Evolutionary conservation across 441 rosid genomes (phyloP).

Genomic region (Cnidoscolus chayamansa): DNA sequence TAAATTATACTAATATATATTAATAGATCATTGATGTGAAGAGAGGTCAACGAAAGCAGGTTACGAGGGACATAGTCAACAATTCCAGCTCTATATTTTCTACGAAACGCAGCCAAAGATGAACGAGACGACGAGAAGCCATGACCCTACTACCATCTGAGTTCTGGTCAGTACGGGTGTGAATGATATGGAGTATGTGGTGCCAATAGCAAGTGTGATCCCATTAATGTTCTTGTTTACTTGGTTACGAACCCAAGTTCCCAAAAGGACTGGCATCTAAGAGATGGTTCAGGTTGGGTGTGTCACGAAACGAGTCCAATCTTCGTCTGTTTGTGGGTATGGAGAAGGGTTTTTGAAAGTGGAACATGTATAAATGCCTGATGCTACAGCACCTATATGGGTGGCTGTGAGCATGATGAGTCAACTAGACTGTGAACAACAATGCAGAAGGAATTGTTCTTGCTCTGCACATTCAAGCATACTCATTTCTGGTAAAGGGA

Average conservation of each 20-base stretch:
- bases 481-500: conserved; percentile 8
- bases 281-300: conserved; percentile 27
- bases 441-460: conserved; percentile 27
- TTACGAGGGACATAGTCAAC: too few species aligned
- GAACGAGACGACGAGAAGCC: too few species aligned
- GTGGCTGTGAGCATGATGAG: not conserved
- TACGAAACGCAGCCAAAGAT: too few species aligned
- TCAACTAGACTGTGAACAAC: conserved; percentile 6
- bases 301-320: conserved; percentile 2
- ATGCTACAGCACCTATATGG: conserved; percentile 15
- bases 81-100: too few species aligned
- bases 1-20: too few species aligned
- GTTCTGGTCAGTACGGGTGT: conserved; percentile 10
- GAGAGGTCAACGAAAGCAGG: too few species aligned
- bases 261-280: not conserved
- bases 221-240: conserved; percentile 26
- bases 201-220: conserved; percentile 21
- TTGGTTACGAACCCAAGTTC: conserved; percentile 20
- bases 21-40: too few species aligned
- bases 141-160: not conserved
- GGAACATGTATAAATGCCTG: conserved; percentile 19
- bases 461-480: conserved; percentile 2
- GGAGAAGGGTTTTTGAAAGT: conserved; percentile 26
- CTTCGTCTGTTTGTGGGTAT: conserved; percentile 1
- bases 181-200: conserved; percentile 30